A percentile compares a stretch with the other conserved stretches of the same genome.
These are phyloP conservation scores for Ustulina deusta DNA, from an alignment of 2,329 filamentous ascomycete genomes.

Conservation along the genomic window DNA sequence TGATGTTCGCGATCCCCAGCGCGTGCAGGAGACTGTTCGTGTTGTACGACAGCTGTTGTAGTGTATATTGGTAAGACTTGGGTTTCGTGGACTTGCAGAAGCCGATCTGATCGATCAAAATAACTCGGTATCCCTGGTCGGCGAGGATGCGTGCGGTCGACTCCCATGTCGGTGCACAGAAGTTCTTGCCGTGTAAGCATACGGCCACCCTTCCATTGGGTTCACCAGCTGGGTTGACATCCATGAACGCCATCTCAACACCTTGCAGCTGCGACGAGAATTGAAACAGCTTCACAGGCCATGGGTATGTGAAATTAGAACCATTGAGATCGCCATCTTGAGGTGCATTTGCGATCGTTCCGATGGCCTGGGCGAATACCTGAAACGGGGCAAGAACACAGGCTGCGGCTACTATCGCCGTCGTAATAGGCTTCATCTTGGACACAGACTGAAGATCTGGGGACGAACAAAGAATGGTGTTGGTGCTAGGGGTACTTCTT, in stretches of 20 bases:
- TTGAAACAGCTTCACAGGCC: conserved; percentile 61
- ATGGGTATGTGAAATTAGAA: conserved; percentile 66
- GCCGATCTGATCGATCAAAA: conserved; percentile 66
- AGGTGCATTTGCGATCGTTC: conserved; percentile 52
- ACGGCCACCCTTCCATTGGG: conserved; percentile 58
- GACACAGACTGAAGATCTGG: conserved; percentile 15
- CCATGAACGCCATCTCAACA: conserved; percentile 69
- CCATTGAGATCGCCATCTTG: conserved; percentile 59
- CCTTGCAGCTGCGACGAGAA: conserved; percentile 61
- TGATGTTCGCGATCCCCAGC: conserved; percentile 58
- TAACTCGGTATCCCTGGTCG: conserved; percentile 61
- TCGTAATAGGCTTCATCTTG: conserved; percentile 35
- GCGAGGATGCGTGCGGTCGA: conserved; percentile 59
- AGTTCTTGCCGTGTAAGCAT: conserved; percentile 68
- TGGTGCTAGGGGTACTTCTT: conserved; percentile 13
- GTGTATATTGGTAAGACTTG: conserved; percentile 62
- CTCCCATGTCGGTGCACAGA: conserved; percentile 66
- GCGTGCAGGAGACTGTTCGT: conserved; percentile 60
- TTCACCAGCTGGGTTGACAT: conserved; percentile 55
- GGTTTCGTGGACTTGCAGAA: conserved; percentile 70
- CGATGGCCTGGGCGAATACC: conserved; percentile 36
- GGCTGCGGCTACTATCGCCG: conserved; percentile 44
- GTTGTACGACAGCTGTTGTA: conserved; percentile 64
- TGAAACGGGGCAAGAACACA: conserved; percentile 28
- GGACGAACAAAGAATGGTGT: conserved; percentile 10